These are phyloP conservation scores for Evansstolkia leycettana DNA, from an alignment of 495 filamentous ascomycete genomes.

Conservation along the genomic window DNA sequence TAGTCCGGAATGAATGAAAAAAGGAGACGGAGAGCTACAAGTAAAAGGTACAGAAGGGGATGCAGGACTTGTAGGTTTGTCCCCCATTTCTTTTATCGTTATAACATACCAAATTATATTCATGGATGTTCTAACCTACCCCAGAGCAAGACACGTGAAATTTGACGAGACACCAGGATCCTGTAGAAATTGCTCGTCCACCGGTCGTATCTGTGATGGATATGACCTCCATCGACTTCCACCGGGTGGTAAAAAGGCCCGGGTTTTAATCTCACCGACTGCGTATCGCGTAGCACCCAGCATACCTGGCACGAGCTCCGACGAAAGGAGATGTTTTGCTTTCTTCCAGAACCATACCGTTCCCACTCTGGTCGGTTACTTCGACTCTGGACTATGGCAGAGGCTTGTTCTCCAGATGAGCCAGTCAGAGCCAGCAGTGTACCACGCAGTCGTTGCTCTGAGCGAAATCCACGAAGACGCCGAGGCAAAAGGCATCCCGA, in stretches of 20 bases:
- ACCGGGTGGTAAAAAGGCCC: background rate
- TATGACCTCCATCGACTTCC: constrained; percentile 9
- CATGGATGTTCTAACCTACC: background rate
- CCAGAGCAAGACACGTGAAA: constrained; percentile 10
- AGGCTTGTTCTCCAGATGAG: constrained; percentile 32
- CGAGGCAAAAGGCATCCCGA: constrained; percentile 6
- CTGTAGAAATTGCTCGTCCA: constrained; percentile 7
- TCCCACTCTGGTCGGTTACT: constrained; percentile 30
- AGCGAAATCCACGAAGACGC: constrained; percentile 28
- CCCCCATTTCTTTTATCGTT: background rate
- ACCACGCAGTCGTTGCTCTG: constrained; percentile 38
- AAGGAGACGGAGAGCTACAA: background rate
- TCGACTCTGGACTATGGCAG: constrained; percentile 35
- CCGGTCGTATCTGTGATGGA: constrained; percentile 13
- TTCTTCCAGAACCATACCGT: constrained; percentile 31
- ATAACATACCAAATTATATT: background rate
- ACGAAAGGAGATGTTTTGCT: constrained; percentile 10
- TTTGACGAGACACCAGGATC: constrained; percentile 13
- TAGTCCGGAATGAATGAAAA: no score
- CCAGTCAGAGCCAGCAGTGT: constrained; percentile 33
- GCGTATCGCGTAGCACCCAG: background rate
- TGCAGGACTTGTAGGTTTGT: constrained; percentile 11
- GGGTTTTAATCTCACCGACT: background rate
- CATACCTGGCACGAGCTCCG: constrained; percentile 1
- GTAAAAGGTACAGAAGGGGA: constrained; percentile 5